phyloP scores from a whole-genome alignment of 1,284 basidiomycete genomes.

The Agroathelia rolfsii region DNA sequence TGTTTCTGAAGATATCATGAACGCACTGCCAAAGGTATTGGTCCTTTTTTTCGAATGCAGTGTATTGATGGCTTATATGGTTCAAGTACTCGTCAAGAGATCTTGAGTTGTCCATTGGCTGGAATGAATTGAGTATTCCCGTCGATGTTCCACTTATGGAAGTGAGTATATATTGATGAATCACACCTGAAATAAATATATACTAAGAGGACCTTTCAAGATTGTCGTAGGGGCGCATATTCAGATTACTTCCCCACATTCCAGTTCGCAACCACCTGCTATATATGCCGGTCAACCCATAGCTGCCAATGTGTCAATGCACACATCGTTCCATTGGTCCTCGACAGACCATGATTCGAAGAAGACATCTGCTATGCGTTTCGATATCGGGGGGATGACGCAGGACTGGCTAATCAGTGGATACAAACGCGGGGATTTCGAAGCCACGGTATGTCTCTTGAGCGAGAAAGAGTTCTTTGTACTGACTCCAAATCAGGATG shows the following conservation, averaged over 20 bases:
- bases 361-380: slow-evolving; percentile 48
- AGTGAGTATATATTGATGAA: slow-evolving; percentile 45
- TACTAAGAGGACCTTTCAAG: no score
- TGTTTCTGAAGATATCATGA: no score
- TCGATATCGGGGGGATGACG: slow-evolving; percentile 66
- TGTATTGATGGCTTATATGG: no score
- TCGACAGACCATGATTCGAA: slow-evolving; percentile 31
- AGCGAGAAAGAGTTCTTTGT: slow-evolving; percentile 1
- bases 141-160: slow-evolving; percentile 76
- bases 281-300: slow-evolving; percentile 77
- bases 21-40: no score
- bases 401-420: slow-evolving; percentile 80
- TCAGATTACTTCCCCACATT: slow-evolving; percentile 30
- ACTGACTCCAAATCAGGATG: slow-evolving; percentile 35
- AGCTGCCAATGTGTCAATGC: slow-evolving; percentile 49
- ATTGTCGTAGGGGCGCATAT: slow-evolving; percentile 64
- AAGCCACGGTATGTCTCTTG: slow-evolving; percentile 41
- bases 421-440: slow-evolving; percentile 67
- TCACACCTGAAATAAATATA: no score
- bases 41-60: no score
- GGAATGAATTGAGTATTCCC: slow-evolving; percentile 68
- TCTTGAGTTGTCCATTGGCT: no score
- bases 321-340: slow-evolving; percentile 70
- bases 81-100: no score
- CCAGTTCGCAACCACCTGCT: slow-evolving; percentile 22